Percentiles rank a stretch among this genome's conserved stretches.
phyloP scores from a whole-genome alignment of 2,329 filamentous ascomycete species.

The Reticulascus tulasneorum region DNA sequence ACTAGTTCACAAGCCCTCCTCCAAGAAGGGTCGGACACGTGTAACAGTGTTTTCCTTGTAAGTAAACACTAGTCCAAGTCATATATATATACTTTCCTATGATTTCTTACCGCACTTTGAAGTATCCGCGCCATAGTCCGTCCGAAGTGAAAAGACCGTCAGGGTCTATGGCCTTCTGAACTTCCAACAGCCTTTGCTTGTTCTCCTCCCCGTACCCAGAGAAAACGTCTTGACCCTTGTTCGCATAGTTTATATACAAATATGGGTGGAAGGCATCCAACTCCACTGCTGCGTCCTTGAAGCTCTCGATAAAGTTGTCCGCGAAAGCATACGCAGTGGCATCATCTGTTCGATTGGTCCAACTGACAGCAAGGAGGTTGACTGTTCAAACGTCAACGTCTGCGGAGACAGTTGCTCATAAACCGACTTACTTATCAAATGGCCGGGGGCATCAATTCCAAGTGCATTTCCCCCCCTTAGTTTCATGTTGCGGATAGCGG shows the following conservation, averaged over 20 bases:
- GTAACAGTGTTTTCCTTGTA: too few species aligned
- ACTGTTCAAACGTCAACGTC: slow-evolving; percentile 1
- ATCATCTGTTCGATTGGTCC: slow-evolving; percentile 17
- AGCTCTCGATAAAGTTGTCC: slow-evolving; percentile 11
- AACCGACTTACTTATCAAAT: neutral
- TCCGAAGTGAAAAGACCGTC: neutral
- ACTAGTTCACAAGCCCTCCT: too few species aligned
- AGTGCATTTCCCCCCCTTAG: neutral
- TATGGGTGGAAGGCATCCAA: slow-evolving; percentile 13
- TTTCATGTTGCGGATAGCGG: neutral
- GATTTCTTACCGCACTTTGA: slow-evolving; percentile 2
- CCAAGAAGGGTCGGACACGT: too few species aligned
- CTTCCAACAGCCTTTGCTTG: slow-evolving; percentile 19
- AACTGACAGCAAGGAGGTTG: slow-evolving; percentile 17
- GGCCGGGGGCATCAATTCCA: neutral
- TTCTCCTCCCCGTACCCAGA: slow-evolving; percentile 34
- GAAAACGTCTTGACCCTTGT: slow-evolving; percentile 32
- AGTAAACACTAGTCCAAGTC: too few species aligned
- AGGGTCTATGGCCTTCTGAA: neutral
- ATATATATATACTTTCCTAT: too few species aligned
- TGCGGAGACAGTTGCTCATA: neutral
- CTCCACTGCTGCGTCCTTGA: slow-evolving; percentile 12
- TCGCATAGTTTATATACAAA: slow-evolving; percentile 41
- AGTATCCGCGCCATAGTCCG: slow-evolving; percentile 3
- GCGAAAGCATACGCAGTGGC: slow-evolving; percentile 14